Base-by-base conservation (phyloP, 139 green algal genomes). In the Tetradesmus obliquus region DNA sequence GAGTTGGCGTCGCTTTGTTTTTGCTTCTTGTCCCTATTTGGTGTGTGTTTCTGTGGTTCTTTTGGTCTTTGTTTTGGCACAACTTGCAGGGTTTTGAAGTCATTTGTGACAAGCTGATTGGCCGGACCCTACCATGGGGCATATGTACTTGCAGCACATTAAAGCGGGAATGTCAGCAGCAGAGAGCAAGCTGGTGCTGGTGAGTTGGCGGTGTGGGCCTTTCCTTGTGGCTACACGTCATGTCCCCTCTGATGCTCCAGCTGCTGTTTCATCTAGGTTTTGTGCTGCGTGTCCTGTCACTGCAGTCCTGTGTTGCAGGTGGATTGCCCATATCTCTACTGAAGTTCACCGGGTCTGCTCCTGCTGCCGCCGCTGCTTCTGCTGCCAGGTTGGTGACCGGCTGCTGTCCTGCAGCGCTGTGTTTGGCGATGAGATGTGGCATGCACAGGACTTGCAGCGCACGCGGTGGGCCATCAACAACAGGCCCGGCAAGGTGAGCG, bases 381-480 rank as follows among this genome's bases (percentile, higher is more conserved):
- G 15, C 32, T 54, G 9, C 3, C 90, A 96, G 95, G 93, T 96
- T 24, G 95, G 95, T 17, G 95, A 97, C 87, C 22, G 93, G 55
- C 91, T 97, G n/a, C 90, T 92, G 86, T 91, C 87, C 22, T 94
- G 91, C 89, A 95, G 92, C 71, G 94, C 93, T 15, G 93, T 96
- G 62, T 94, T 95, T 90, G 94, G 94, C 0, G 95, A 96, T 74
- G 92, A 96, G 53, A 95, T 96, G 93, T 96, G 93, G 93, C 24
- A 89, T 0, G 92, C 90, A 0, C 55, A 22, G 0, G 95, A 96
- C 84, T 89, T 96, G 54, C 93, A 95, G 71, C 93, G 93, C 55
- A 93, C 95, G 62, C 92, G 91, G 12, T 96, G 95, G 94, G 94
- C 95, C 19, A 94, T 96, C 87, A 94, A 92, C 91, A 95, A 95